Evolutionary conservation across 1,139 yeast genomes (phyloP).

Genomic region (Diutina scorzettiae): DNA sequence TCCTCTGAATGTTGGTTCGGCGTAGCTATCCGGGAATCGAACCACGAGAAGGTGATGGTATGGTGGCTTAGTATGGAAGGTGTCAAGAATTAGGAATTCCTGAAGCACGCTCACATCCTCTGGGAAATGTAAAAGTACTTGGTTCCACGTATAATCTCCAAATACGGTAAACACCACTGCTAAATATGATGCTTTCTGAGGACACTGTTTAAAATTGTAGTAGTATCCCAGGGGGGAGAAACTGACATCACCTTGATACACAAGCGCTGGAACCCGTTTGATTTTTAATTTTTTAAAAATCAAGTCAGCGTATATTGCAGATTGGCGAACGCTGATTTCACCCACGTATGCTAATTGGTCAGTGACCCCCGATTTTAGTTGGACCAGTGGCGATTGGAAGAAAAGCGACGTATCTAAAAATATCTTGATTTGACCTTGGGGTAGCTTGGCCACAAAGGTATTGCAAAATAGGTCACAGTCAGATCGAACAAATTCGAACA

Average conservation of each 20-base stretch:
- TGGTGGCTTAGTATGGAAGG: neutral
- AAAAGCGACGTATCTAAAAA: neutral
- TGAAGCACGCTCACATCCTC: neutral
- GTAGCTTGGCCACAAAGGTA: slow-evolving; percentile 2
- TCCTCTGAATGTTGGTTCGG: neutral
- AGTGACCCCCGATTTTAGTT: neutral
- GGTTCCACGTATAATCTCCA: neutral
- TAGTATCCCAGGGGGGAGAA: neutral
- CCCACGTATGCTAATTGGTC: neutral
- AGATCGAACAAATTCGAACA: neutral
- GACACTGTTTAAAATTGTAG: neutral
- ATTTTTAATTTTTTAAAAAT: neutral
- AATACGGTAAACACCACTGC: slow-evolving; percentile 1
- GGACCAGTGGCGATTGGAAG: neutral
- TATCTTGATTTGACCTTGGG: neutral
- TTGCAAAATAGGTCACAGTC: neutral
- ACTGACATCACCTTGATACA: neutral
- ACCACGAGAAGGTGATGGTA: slow-evolving; percentile 1
- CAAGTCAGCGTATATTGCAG: neutral
- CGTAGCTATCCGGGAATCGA: neutral
- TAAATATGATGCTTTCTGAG: neutral
- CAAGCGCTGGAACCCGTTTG: slow-evolving; percentile 1
- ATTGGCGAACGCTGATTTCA: neutral
- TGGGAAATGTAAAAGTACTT: neutral
- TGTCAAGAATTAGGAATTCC: neutral